A percentile compares a stretch with the other conserved stretches of the same genome.
Conservation (phyloP, 2,329 filamentous ascomycete species). For the Teratosphaeria gauchensis region DNA sequence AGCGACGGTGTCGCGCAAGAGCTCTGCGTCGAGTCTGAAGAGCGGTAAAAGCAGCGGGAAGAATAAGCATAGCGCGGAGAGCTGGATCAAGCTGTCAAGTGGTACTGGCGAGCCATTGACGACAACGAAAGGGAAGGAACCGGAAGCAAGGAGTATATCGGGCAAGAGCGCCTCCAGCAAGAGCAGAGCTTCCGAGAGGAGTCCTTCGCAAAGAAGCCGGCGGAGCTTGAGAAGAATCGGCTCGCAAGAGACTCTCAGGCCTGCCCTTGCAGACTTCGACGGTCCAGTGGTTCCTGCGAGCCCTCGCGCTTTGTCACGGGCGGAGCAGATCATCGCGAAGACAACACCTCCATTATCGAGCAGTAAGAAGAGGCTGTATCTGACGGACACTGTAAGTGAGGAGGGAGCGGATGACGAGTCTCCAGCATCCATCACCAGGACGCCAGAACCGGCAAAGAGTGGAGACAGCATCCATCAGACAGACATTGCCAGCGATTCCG, state of each 20-base stretch:
- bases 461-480: background rate
- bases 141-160: background rate
- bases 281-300: conserved; percentile 1
- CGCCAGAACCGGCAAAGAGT: background rate
- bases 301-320: conserved; percentile 9
- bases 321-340: conserved; percentile 18
- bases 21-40: conserved; percentile 32
- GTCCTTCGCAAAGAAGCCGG: background rate
- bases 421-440: conserved; percentile 3
- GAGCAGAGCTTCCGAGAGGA: background rate
- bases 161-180: background rate
- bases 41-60: conserved; percentile 48
- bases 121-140: background rate
- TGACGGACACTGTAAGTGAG: conserved; percentile 16
- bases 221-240: conserved; percentile 8
- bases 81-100: conserved; percentile 20
- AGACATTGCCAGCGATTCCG: background rate
- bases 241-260: conserved; percentile 17
- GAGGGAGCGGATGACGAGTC: conserved; percentile 11
- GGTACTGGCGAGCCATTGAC: conserved; percentile 1
- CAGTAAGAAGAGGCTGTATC: conserved; percentile 25
- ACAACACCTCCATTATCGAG: conserved; percentile 27
- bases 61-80: conserved; percentile 24
- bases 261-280: conserved; percentile 2
- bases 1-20: conserved; percentile 8